Percentiles rank a stretch among this genome's conserved stretches.
These are phyloP conservation scores for Neonectria faginata DNA, from an alignment of 2,329 filamentous ascomycete species.

Conservation along the genomic window DNA sequence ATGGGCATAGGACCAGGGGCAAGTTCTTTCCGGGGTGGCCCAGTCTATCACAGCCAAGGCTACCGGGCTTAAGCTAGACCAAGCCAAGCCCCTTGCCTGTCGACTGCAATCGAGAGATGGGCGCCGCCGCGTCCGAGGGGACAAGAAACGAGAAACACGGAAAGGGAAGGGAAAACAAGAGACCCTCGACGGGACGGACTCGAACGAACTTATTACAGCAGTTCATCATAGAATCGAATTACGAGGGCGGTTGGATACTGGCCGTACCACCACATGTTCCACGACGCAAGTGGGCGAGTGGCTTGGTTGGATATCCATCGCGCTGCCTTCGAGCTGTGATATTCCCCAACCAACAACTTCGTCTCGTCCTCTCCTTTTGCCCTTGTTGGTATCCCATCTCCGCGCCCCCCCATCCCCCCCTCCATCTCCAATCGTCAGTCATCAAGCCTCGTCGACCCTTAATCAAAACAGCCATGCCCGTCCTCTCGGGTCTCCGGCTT, in stretches of 20 bases:
- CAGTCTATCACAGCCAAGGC: slow-evolving; percentile 3
- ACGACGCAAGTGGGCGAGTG: neutral
- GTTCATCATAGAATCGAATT: slow-evolving; percentile 11
- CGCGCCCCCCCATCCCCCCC: slow-evolving; percentile 24
- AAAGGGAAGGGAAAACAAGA: slow-evolving; percentile 19
- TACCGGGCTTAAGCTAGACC: slow-evolving; percentile 23
- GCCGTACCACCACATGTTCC: slow-evolving; percentile 4
- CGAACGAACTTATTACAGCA: slow-evolving; percentile 11
- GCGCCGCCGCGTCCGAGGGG: slow-evolving; percentile 24
- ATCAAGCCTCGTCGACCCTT: slow-evolving; percentile 48
- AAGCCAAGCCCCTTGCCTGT: slow-evolving; percentile 29
- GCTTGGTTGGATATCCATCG: slow-evolving; percentile 20
- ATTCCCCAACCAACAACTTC: slow-evolving; percentile 15
- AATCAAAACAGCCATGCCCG: slow-evolving; percentile 47
- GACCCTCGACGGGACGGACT: slow-evolving; percentile 20
- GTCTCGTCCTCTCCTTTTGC: slow-evolving; percentile 20
- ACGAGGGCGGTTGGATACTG: slow-evolving; percentile 13
- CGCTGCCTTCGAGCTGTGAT: neutral
- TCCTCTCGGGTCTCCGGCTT: slow-evolving; percentile 41
- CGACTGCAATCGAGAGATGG: slow-evolving; percentile 40
- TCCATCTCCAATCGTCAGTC: slow-evolving; percentile 36
- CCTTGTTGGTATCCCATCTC: slow-evolving; percentile 26
- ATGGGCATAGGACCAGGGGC: neutral
- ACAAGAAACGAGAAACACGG: slow-evolving; percentile 22
- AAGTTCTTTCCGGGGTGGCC: slow-evolving; percentile 3